Evolutionary conservation across 2,329 filamentous ascomycete species (phyloP).

Genomic region (Lasiodiplodia hormozganensis): DNA sequence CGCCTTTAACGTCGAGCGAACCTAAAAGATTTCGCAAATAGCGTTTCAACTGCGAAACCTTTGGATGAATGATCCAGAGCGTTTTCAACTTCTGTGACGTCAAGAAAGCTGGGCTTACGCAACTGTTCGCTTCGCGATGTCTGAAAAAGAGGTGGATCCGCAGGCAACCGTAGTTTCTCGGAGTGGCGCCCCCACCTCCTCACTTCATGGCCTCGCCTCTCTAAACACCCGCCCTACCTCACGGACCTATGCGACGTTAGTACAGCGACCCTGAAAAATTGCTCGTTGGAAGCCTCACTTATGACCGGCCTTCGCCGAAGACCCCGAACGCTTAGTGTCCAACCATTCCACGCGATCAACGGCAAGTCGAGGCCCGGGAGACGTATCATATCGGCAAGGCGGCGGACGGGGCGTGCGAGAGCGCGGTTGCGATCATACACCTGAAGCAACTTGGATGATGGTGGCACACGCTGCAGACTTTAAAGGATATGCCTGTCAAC

Average conservation of each 20-base stretch:
- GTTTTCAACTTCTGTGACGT: not conserved
- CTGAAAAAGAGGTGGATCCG: not conserved
- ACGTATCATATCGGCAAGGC: not conserved
- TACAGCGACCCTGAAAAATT: not conserved
- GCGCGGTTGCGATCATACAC: not conserved
- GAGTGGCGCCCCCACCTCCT: not conserved
- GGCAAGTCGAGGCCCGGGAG: not conserved
- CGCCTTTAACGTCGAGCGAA: too few species aligned
- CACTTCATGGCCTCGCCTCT: not conserved
- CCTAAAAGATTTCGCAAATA: too few species aligned
- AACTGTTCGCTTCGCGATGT: not conserved
- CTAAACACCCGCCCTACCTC: not conserved
- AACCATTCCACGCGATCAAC: not conserved
- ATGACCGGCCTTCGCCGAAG: not conserved
- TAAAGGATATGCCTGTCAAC: not conserved
- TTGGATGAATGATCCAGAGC: not conserved
- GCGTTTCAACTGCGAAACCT: too few species aligned
- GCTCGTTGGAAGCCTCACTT: not conserved
- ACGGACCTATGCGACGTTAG: rapidly evolving
- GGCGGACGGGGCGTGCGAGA: not conserved
- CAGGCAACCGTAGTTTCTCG: too few species aligned
- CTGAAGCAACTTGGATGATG: not conserved
- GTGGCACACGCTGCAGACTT: not conserved
- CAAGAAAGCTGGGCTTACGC: not conserved
- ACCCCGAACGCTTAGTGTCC: not conserved